Evolutionary conservation across 2,329 filamentous ascomycete genomes (phyloP).

Genomic region (Scedosporium apiospermum): DNA sequence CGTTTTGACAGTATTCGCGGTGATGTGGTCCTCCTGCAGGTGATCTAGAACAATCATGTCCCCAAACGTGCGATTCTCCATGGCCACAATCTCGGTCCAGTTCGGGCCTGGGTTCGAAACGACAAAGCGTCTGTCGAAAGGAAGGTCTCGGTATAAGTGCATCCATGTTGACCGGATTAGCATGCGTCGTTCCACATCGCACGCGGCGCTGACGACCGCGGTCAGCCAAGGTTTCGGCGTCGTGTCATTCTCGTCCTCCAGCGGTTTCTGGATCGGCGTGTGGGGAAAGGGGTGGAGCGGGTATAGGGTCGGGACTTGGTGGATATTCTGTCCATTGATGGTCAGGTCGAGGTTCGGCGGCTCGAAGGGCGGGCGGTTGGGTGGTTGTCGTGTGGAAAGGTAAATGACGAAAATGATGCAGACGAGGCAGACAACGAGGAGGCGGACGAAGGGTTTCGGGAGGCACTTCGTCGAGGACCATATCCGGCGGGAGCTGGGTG

Average conservation of each 20-base stretch:
- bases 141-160: conserved; percentile 17
- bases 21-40: conserved; percentile 19
- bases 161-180: conserved; percentile 23
- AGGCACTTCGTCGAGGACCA: too few species aligned
- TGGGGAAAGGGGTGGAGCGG: conserved; percentile 15
- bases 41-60: conserved; percentile 24
- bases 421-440: too few species aligned
- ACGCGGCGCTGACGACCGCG: conserved; percentile 19
- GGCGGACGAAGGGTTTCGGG: too few species aligned
- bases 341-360: background rate
- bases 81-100: conserved; percentile 16
- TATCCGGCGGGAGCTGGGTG: too few species aligned
- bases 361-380: background rate
- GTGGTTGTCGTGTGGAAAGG: background rate
- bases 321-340: background rate
- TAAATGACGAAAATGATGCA: too few species aligned
- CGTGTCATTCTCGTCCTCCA: background rate
- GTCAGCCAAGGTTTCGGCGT: conserved; percentile 17
- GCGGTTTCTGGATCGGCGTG: conserved; percentile 12
- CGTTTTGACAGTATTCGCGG: conserved; percentile 23
- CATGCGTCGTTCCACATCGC: conserved; percentile 18
- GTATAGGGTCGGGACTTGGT: conserved; percentile 8
- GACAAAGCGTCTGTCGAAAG: conserved; percentile 21
- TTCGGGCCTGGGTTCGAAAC: conserved; percentile 18
- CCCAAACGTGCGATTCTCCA: conserved; percentile 22